Conservation (phyloP, 2,329 filamentous ascomycete genomes). For the Ustilaginoidea virens region DNA sequence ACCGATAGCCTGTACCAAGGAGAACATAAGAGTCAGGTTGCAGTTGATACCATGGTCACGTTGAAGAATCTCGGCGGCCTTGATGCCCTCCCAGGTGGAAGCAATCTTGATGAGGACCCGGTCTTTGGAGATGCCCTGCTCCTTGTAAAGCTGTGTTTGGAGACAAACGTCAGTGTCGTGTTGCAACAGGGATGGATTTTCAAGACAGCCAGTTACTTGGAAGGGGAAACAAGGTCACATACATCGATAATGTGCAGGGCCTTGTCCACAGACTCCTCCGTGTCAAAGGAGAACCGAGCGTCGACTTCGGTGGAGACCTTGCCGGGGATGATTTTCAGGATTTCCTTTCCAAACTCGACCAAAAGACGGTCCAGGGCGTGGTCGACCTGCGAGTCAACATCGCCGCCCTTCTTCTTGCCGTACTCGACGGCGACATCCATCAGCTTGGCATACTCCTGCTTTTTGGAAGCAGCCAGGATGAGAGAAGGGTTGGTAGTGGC, state of each 20-base stretch:
- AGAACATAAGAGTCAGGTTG: constrained; percentile 99
- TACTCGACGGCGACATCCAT: constrained; percentile 75
- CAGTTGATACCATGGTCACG: constrained; percentile 91
- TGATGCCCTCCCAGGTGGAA: constrained; percentile 98
- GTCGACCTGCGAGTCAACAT: constrained; percentile 72
- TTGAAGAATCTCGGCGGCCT: constrained; percentile 94
- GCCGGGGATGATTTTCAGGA: constrained; percentile 90
- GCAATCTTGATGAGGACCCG: constrained; percentile 97
- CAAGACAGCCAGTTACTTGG: constrained; percentile 1
- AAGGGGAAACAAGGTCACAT: constrained; percentile 16
- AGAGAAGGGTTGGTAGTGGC: constrained; percentile 98
- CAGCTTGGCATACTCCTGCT: constrained; percentile 85
- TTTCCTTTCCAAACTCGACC: constrained; percentile 96
- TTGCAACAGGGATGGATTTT: not conserved
- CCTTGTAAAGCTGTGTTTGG: constrained; percentile 68
- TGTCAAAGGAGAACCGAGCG: constrained; percentile 90
- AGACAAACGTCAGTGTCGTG: constrained; percentile 4
- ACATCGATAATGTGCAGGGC: constrained; percentile 94
- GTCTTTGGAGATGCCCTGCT: constrained; percentile 80
- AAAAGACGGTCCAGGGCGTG: constrained; percentile 82
- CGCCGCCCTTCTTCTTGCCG: constrained; percentile 61
- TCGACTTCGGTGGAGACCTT: constrained; percentile 99
- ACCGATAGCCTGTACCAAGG: constrained; percentile 81
- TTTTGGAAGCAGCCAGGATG: constrained; percentile 96
- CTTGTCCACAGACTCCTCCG: constrained; percentile 82